phyloP scores from a whole-genome alignment of 192 early-diverging fungal species.

The Coemansia biformis region DNA sequence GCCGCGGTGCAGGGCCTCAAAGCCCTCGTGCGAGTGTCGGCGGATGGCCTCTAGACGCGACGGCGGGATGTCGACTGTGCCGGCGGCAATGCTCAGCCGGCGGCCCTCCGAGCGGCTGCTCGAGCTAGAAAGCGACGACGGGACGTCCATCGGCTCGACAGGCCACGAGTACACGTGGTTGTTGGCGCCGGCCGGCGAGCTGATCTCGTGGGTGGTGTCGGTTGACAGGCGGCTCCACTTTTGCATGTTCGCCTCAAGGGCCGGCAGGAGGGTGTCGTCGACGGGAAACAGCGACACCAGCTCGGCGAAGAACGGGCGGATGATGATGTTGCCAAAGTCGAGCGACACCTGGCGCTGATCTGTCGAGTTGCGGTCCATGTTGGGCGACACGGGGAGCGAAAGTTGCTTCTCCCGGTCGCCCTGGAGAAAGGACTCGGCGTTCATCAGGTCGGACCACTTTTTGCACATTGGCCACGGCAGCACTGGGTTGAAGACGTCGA shows the following conservation, averaged over 20 bases:
- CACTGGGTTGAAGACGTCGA: constrained; percentile 85
- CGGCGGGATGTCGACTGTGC: constrained; percentile 48
- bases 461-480: constrained; percentile 81
- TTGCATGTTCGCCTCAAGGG: constrained; percentile 43
- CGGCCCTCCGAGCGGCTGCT: constrained; percentile 30
- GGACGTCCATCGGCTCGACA: constrained; percentile 6
- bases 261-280: constrained; percentile 53
- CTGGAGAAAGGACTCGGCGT: constrained; percentile 81
- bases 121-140: constrained; percentile 16
- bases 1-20: constrained; percentile 41
- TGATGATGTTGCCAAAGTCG: constrained; percentile 81
- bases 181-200: constrained; percentile 36
- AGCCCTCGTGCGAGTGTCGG: constrained; percentile 44
- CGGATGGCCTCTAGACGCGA: constrained; percentile 42
- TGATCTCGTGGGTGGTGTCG: constrained; percentile 35
- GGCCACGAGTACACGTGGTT: constrained; percentile 46
- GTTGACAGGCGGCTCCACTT: constrained; percentile 41
- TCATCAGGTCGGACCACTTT: constrained; percentile 83
- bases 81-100: constrained; percentile 47
- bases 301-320: constrained; percentile 77
- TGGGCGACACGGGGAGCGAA: constrained; percentile 74
- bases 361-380: constrained; percentile 75
- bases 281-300: constrained; percentile 74
- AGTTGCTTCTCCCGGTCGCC: constrained; percentile 77
- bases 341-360: constrained; percentile 72